Conservation (phyloP, 352 stramenopile genomes). For the Phytopythium helicoides region DNA sequence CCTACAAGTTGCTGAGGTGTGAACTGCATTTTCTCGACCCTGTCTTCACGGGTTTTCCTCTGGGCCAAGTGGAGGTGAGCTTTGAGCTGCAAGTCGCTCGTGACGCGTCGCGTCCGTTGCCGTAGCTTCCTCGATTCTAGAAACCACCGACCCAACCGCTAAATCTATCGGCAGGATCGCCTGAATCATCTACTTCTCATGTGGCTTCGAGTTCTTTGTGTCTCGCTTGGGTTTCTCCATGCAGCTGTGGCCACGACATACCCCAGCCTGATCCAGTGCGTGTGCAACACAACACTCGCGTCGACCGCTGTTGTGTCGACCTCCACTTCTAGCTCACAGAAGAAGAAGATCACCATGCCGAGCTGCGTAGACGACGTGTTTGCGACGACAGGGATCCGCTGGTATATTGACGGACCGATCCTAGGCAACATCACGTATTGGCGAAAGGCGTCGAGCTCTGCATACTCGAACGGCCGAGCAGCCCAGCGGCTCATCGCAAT, state of each 20-base stretch:
- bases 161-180: background rate
- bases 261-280: conserved; percentile 69
- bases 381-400: conserved; percentile 72
- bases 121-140: no score
- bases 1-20: conserved; percentile 89
- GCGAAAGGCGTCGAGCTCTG: conserved; percentile 23
- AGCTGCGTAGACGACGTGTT: conserved; percentile 84
- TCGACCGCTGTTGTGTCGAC: conserved; percentile 51
- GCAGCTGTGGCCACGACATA: conserved; percentile 16
- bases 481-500: conserved; percentile 64
- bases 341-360: conserved; percentile 50
- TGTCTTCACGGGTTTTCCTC: background rate
- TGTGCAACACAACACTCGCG: conserved; percentile 69
- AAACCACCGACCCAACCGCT: background rate
- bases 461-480: conserved; percentile 49
- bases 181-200: background rate
- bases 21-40: conserved; percentile 67
- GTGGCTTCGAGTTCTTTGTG: background rate
- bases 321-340: conserved; percentile 32
- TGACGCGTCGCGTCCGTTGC: background rate
- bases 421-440: conserved; percentile 61
- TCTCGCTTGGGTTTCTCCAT: background rate
- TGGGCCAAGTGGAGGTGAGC: no score
- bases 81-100: background rate
- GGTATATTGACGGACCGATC: conserved; percentile 73